Evolutionary conservation across 2,329 filamentous ascomycete species (phyloP).

Genomic region (Aureobasidium musti): DNA sequence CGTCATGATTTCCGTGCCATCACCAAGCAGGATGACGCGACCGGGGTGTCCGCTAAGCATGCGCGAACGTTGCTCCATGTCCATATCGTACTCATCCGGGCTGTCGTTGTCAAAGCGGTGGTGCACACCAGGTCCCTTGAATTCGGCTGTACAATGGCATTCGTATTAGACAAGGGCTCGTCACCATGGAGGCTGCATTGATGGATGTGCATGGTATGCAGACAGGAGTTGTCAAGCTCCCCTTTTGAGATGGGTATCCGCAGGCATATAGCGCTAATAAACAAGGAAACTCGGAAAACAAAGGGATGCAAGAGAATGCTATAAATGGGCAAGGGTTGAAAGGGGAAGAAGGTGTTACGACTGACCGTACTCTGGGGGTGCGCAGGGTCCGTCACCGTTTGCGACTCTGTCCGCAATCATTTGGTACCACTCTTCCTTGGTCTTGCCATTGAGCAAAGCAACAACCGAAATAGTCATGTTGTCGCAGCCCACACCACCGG

Average conservation of each 20-base stretch:
- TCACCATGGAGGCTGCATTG: constrained; percentile 5
- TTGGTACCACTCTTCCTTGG: constrained; percentile 98
- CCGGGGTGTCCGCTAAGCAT: constrained; percentile 70
- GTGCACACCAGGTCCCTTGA: constrained; percentile 54
- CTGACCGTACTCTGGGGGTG: constrained; percentile 99
- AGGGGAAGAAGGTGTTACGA: constrained; percentile 46
- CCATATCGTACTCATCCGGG: constrained; percentile 68
- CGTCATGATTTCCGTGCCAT: constrained; percentile 89
- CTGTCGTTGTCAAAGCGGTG: constrained; percentile 52
- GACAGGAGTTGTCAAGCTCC: constrained; percentile 22
- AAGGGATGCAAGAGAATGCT: constrained; percentile 6
- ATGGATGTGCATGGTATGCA: constrained; percentile 15
- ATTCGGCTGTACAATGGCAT: constrained; percentile 47
- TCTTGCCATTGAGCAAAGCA: constrained; percentile 85
- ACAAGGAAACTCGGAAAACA: constrained; percentile 19
- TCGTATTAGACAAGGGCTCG: constrained; percentile 26
- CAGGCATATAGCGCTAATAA: constrained; percentile 29
- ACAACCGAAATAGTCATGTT: constrained; percentile 99
- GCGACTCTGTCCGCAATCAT: constrained; percentile 91
- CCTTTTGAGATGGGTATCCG: constrained; percentile 25
- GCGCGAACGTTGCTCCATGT: constrained; percentile 68
- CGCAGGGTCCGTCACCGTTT: constrained; percentile 95
- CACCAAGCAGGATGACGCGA: constrained; percentile 90
- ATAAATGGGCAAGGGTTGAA: constrained; percentile 10
- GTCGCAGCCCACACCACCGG: constrained; percentile 95